Conservation (phyloP, 2,329 filamentous ascomycete species). For the Claviceps africana region DNA sequence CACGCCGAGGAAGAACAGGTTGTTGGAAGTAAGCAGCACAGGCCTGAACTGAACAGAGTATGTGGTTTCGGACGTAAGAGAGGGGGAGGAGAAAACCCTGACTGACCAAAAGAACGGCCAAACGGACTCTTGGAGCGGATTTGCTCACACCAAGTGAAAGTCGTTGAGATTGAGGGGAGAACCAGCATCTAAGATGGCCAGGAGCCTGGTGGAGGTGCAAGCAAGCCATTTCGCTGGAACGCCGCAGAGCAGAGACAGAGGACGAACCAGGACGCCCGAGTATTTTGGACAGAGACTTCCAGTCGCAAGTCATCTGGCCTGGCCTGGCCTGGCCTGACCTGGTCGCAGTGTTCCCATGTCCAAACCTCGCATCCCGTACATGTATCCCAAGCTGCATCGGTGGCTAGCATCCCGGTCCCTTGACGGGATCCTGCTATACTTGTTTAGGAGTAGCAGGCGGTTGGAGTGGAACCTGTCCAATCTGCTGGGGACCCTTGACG, state of each 20-base stretch:
- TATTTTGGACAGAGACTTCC: background rate
- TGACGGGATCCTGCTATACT: conserved; percentile 3
- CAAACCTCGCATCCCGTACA: background rate
- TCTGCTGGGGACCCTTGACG: background rate
- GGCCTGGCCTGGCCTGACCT: background rate
- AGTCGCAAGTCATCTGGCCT: background rate
- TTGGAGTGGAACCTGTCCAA: conserved; percentile 5
- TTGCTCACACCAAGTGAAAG: background rate
- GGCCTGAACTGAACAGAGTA: background rate
- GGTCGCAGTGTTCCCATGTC: background rate
- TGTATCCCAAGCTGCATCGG: conserved; percentile 1
- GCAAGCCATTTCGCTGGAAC: conserved; percentile 3
- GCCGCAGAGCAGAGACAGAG: background rate
- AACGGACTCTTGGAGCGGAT: conserved; percentile 1
- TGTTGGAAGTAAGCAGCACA: background rate
- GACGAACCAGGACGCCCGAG: background rate
- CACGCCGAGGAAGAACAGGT: background rate
- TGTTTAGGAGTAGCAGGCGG: conserved; percentile 4
- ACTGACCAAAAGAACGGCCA: background rate
- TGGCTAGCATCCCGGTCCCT: background rate
- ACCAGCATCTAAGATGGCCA: conserved; percentile 1
- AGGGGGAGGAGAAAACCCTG: background rate
- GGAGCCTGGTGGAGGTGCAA: conserved; percentile 2
- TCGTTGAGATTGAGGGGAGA: conserved; percentile 1
- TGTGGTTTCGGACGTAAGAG: background rate